These are phyloP conservation scores for Lobosporangium transversale DNA, from an alignment of 192 early-diverging fungal species.

Conservation along the genomic window DNA sequence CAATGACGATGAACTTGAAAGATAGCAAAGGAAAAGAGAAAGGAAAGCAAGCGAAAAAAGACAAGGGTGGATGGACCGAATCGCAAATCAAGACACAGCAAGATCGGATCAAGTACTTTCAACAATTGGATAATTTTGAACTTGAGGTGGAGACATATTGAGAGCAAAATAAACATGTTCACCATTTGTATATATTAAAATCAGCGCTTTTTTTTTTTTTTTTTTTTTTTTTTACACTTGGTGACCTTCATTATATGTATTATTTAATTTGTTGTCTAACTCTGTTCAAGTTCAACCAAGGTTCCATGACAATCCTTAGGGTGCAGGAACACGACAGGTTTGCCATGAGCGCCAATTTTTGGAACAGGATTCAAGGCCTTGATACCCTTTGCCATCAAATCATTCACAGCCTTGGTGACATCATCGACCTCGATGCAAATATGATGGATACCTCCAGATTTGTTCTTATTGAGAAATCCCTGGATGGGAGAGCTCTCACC, in stretches of 20 bases:
- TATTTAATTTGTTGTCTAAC: constrained; percentile 4
- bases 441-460: constrained; percentile 85
- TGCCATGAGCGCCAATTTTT: constrained; percentile 85
- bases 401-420: constrained; percentile 71
- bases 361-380: constrained; percentile 74
- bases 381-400: constrained; percentile 70
- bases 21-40: constrained; percentile 2
- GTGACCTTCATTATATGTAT: neutral
- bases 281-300: constrained; percentile 78
- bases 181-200: too few species aligned
- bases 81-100: constrained; percentile 15
- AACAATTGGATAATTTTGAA: constrained; percentile 39
- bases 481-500: constrained; percentile 82
- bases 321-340: constrained; percentile 83
- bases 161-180: too few species aligned
- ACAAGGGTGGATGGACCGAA: constrained; percentile 12
- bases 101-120: constrained; percentile 36
- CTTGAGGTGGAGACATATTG: constrained; percentile 27
- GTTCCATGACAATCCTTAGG: constrained; percentile 88
- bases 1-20: neutral
- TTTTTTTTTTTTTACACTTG: too few species aligned
- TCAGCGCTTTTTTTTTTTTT: too few species aligned
- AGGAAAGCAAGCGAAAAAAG: too few species aligned
- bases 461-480: constrained; percentile 83
- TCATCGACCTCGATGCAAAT: constrained; percentile 83